Percentiles rank a stretch among this genome's conserved stretches.
These are phyloP conservation scores for Lithohypha guttulata DNA, from an alignment of 2,329 filamentous ascomycete species.

Conservation along the genomic window DNA sequence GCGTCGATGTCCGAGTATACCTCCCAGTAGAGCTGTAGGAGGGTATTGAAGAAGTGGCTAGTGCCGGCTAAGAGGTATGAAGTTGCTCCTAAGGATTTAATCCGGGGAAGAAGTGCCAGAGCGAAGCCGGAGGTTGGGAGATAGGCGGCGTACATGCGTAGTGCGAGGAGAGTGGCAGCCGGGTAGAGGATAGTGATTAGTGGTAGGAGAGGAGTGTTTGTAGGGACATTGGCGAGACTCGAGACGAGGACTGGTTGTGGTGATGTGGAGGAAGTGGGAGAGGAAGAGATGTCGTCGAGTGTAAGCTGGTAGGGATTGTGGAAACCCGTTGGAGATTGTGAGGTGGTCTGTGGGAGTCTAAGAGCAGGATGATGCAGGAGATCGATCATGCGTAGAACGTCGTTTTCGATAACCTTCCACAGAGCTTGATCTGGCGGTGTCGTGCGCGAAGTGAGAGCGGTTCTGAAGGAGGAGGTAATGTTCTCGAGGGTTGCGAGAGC, in stretches of 20 bases:
- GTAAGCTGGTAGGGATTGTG: not conserved
- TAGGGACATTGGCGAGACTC: slow-evolving; percentile 25
- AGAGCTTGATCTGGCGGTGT: slow-evolving; percentile 6
- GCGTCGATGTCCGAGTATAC: slow-evolving; percentile 31
- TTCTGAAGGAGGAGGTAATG: not conserved
- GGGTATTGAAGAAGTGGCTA: slow-evolving; percentile 33
- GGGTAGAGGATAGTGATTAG: slow-evolving; percentile 32
- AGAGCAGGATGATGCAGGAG: slow-evolving; percentile 4
- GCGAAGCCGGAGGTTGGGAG: slow-evolving; percentile 32
- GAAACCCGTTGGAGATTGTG: not conserved
- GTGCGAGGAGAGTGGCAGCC: slow-evolving; percentile 30
- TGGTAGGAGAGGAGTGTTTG: slow-evolving; percentile 23
- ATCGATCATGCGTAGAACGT: slow-evolving; percentile 16
- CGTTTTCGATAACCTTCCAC: slow-evolving; percentile 14
- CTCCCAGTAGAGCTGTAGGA: slow-evolving; percentile 34
- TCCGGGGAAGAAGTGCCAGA: slow-evolving; percentile 30
- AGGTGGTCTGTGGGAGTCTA: not conserved
- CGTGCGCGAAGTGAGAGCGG: too few species aligned
- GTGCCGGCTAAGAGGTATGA: slow-evolving; percentile 35
- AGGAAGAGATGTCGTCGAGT: not conserved
- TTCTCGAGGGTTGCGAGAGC: not conserved
- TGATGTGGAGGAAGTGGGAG: not conserved
- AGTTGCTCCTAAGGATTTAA: slow-evolving; percentile 31
- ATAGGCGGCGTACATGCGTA: slow-evolving; percentile 30
- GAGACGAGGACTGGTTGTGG: not conserved